A percentile compares a stretch with the other conserved stretches of the same genome.
These are phyloP conservation scores for Zelopaecilomyces penicillatus DNA, from an alignment of 2,329 filamentous ascomycete genomes.

Conservation along the genomic window DNA sequence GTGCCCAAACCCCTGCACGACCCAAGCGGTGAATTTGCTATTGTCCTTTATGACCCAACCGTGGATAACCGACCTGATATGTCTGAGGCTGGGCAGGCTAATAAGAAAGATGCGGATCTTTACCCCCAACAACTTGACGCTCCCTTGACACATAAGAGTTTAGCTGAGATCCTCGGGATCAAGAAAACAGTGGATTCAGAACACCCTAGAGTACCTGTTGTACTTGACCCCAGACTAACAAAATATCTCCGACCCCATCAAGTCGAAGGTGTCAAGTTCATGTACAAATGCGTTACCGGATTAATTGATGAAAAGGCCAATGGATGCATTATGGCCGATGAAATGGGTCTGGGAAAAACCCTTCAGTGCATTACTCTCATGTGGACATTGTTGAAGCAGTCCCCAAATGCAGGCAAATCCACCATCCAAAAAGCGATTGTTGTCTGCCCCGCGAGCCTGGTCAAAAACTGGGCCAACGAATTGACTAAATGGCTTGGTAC, in stretches of 20 bases:
- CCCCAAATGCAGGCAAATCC: constrained; percentile 83
- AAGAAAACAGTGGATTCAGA: constrained; percentile 80
- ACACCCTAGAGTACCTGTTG: constrained; percentile 85
- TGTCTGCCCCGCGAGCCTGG: constrained; percentile 90
- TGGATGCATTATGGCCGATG: constrained; percentile 98
- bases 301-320: constrained; percentile 89
- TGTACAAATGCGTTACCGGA: constrained; percentile 92
- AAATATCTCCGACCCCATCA: constrained; percentile 95
- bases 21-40: constrained; percentile 89
- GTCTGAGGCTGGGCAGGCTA: constrained; percentile 20
- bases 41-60: constrained; percentile 92
- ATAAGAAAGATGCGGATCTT: constrained; percentile 15
- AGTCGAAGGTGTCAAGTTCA: constrained; percentile 94
- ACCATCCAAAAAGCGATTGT: constrained; percentile 97
- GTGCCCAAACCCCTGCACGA: constrained; percentile 87
- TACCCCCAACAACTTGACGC: constrained; percentile 55
- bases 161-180: constrained; percentile 89
- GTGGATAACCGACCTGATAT: constrained; percentile 70
- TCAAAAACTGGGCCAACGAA: constrained; percentile 97
- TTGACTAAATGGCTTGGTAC: constrained; percentile 92
- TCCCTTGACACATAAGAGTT: constrained; percentile 84
- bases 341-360: constrained; percentile 97
- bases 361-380: constrained; percentile 93
- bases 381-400: constrained; percentile 95
- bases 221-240: constrained; percentile 82